These are phyloP conservation scores for Umbelopsis sp. DNA, from an alignment of 192 early-diverging fungal species.

Conservation along the genomic window DNA sequence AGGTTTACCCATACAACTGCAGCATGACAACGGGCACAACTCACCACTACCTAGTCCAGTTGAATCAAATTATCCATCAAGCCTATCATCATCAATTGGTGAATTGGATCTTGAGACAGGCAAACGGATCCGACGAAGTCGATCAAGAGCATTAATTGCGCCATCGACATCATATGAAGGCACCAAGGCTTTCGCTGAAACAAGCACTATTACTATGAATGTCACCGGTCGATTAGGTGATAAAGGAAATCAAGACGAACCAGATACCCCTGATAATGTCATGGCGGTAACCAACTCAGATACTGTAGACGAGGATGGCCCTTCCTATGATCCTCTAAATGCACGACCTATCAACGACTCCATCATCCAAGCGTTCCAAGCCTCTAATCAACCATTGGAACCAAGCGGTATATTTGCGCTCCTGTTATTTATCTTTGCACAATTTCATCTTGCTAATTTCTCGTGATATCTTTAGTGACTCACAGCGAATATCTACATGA, in stretches of 20 bases:
- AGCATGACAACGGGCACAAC: background rate
- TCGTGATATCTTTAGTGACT: background rate
- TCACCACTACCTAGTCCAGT: background rate
- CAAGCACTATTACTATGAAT: conserved; percentile 46
- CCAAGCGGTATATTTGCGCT: background rate
- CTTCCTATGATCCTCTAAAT: background rate
- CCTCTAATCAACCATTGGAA: background rate
- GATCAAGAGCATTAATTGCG: conserved; percentile 2
- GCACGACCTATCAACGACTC: background rate
- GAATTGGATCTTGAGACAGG: conserved; percentile 13
- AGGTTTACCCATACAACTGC: background rate
- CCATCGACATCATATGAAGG: conserved; percentile 24
- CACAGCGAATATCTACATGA: conserved; percentile 34
- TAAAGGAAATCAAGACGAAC: conserved; percentile 8
- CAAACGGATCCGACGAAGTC: background rate
- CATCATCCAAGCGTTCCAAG: background rate
- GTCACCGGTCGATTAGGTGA: conserved; percentile 27
- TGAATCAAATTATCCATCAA: conserved; percentile 6
- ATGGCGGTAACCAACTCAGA: background rate
- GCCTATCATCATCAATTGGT: background rate
- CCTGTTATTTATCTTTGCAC: background rate
- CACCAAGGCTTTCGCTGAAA: conserved; percentile 48
- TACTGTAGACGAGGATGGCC: background rate
- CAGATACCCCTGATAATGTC: conserved; percentile 1
- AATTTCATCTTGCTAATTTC: background rate